A percentile compares a stretch with the other conserved stretches of the same genome.
Evolutionary conservation across 2,329 filamentous ascomycete genomes (phyloP).

Genomic region (Waltergamsia citrina): DNA sequence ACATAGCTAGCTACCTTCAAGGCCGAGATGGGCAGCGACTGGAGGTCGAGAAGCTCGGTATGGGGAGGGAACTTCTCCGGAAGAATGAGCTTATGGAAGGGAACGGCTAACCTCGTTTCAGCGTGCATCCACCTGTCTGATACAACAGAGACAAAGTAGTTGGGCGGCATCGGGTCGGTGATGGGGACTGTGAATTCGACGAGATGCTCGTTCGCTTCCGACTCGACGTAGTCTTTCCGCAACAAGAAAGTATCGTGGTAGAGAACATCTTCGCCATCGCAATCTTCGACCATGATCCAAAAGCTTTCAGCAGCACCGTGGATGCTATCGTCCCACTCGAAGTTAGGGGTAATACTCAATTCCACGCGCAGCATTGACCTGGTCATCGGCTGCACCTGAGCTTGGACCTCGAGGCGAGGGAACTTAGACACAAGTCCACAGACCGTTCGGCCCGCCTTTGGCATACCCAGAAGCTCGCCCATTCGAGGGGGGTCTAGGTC

Average conservation of each 20-base stretch:
- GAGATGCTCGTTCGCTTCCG: constrained; percentile 85
- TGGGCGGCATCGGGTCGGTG: constrained; percentile 94
- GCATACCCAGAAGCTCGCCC: constrained; percentile 87
- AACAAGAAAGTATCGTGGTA: constrained; percentile 93
- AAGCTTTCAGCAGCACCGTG: constrained; percentile 87
- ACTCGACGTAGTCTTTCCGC: constrained; percentile 75
- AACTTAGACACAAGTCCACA: constrained; percentile 87
- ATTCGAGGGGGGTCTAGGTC: constrained; percentile 93
- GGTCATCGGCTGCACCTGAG: constrained; percentile 89
- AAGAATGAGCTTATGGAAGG: constrained; percentile 88
- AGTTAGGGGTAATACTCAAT: constrained; percentile 85
- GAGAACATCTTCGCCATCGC: constrained; percentile 90
- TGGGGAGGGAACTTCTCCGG: constrained; percentile 94
- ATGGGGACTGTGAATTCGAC: constrained; percentile 96
- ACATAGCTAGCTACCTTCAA: constrained; percentile 80
- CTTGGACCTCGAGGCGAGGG: constrained; percentile 83
- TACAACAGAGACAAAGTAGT: constrained; percentile 93
- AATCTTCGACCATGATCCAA: constrained; percentile 96
- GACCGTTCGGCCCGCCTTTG: constrained; percentile 76
- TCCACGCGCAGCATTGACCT: constrained; percentile 87
- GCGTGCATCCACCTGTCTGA: constrained; percentile 99
- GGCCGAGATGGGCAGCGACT: constrained; percentile 80
- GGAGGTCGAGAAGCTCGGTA: constrained; percentile 83
- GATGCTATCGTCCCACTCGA: constrained; percentile 86
- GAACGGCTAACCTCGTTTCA: constrained; percentile 85